Conservation (phyloP, 495 filamentous ascomycete genomes). For the Aspergillus cristatus region DNA sequence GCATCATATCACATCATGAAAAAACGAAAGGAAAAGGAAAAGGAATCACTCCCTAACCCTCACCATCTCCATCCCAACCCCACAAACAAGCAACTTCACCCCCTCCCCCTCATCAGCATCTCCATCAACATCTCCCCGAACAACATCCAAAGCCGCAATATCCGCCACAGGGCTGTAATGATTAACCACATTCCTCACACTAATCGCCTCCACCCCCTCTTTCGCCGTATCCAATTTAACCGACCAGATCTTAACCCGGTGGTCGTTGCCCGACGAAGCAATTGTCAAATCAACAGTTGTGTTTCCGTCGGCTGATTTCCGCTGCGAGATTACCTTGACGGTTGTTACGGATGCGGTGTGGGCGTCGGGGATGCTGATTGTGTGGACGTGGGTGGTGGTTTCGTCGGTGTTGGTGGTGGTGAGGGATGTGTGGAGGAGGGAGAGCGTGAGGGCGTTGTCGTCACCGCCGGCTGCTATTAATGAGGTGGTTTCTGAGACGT, state of each 20-base stretch:
- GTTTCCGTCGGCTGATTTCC: constrained; percentile 3
- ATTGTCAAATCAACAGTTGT: constrained; percentile 20
- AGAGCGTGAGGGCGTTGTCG: constrained; percentile 65
- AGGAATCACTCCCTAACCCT: constrained; percentile 8
- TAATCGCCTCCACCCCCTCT: constrained; percentile 27
- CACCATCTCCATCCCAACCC: constrained; percentile 49
- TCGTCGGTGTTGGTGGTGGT: constrained; percentile 5
- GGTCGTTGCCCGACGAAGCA: constrained; percentile 67
- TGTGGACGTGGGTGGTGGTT: constrained; percentile 16
- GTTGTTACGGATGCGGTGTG: constrained; percentile 77
- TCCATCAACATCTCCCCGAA: constrained; percentile 8
- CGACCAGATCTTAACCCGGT: constrained; percentile 68
- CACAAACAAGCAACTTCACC: constrained; percentile 36
- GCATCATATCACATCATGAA: constrained; percentile 10
- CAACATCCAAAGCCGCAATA: constrained; percentile 38
- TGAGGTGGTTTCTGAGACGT: constrained; percentile 19
- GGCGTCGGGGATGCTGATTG: constrained; percentile 55
- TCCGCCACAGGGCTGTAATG: constrained; percentile 60
- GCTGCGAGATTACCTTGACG: constrained; percentile 36
- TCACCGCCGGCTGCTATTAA: constrained; percentile 72
- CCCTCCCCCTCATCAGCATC: not conserved
- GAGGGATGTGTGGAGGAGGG: constrained; percentile 26
- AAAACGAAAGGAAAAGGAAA: too few species aligned
- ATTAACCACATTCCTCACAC: constrained; percentile 34
- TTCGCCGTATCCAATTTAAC: constrained; percentile 28